Evolutionary conservation across 345 rosid species (phyloP).

Genomic region (Geranium rotundifolium): DNA sequence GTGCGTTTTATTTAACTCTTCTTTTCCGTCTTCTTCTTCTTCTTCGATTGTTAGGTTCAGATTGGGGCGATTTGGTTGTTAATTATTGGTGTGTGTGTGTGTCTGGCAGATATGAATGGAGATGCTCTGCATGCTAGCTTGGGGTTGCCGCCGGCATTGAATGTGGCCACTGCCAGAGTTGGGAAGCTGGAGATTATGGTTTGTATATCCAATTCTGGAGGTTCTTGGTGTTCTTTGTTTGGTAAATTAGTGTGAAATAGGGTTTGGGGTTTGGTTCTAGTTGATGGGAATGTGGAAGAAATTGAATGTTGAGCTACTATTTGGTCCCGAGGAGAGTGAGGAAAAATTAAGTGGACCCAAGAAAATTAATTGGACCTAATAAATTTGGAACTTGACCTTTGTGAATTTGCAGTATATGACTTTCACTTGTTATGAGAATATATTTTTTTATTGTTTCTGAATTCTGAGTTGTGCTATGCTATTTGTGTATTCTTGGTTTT

Average conservation of each 20-base stretch:
- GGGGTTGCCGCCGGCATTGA: constrained; percentile 92
- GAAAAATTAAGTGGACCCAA: not conserved
- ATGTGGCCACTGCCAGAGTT: constrained; percentile 78
- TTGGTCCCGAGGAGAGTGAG: not conserved
- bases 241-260: not conserved
- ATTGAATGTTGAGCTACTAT: not conserved
- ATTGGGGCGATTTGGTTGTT: not conserved
- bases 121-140: constrained; percentile 96
- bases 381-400: not conserved
- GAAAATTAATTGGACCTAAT: no score
- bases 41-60: not conserved
- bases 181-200: constrained; percentile 79
- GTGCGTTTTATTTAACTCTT: constrained; percentile 12
- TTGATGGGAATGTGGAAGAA: not conserved
- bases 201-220: constrained; percentile 11
- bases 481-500: not conserved
- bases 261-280: not conserved
- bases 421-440: not conserved
- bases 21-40: no score
- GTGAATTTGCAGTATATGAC: not conserved
- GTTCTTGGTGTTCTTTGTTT: not conserved
- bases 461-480: no score
- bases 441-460: no score
- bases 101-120: constrained; percentile 69
- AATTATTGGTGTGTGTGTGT: not conserved